Base-by-base conservation (phyloP, 2,329 filamentous ascomycete species). In the Xylariomycetidae sp. region DNA sequence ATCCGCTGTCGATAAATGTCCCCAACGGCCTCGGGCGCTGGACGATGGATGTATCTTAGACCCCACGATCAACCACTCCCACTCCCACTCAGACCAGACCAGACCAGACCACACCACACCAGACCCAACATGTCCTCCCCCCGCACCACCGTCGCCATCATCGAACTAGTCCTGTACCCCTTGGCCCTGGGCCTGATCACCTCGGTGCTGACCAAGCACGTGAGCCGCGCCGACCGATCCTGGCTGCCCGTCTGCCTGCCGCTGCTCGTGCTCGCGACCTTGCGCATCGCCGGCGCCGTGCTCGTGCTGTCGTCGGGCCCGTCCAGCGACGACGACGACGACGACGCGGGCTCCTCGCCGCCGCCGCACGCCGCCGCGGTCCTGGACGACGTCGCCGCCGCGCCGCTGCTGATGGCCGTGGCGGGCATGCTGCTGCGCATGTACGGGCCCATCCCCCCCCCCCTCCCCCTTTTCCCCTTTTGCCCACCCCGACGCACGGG, bases 111-210 rank as follows among this genome's bases (percentile, higher is more conserved):
- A n/a, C n/a, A n/a, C n/a, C n/a, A n/a, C n/a, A n/a, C n/a, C n/a
- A n/a, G 6, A 25, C 25, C 4, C 13, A 27, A 10, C 4, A 27
- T 27, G 25, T 16, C 3, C 25, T 27, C 25, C 25, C 14, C 10
- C 10, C 10, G 25, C 7, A 16, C 15, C 29, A 14, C 29, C 19
- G 12, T 23, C 18, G 29, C 29, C n/a, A 15, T 23, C 19, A 14
- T 31, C 17, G 29, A 31, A n/a, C 29, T 31, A 10, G 29, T 23
- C 29, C 24, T 31, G 19, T 31, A 16, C n/a, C n/a, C 29, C 5
- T 10, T 24, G n/a, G 18, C 12, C 29, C 19, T 31, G 10, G 12
- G 22, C 5, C 6, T 14, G 13, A 23, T 16, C 19, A 19, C 16
- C 19, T 9, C 17, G 10, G 29, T 23, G 12, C 13, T 20, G 6